phyloP scores from a whole-genome alignment of 2,329 filamentous ascomycete genomes.

The Cephalotrichum gorgonifer region DNA sequence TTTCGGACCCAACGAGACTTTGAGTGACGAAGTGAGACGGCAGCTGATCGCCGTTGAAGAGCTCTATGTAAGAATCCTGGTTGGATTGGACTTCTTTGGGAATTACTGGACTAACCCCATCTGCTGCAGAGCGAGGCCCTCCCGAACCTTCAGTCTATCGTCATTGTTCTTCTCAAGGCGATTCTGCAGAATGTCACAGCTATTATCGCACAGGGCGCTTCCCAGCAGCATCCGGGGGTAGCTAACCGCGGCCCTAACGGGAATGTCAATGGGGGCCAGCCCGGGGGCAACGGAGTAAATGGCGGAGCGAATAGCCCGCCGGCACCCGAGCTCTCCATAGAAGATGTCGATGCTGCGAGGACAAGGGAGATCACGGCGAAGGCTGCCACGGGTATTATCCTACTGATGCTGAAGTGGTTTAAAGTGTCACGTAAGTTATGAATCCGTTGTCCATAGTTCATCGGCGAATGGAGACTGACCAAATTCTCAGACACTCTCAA shows the following conservation, averaged over 20 bases:
- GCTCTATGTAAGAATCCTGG: slow-evolving; percentile 60
- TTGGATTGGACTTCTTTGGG: neutral
- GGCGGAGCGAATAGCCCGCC: slow-evolving; percentile 14
- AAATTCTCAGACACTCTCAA: slow-evolving; percentile 68
- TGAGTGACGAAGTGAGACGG: slow-evolving; percentile 47
- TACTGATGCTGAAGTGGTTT: slow-evolving; percentile 92
- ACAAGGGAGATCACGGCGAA: slow-evolving; percentile 83
- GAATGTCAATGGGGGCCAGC: slow-evolving; percentile 13
- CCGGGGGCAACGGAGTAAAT: neutral
- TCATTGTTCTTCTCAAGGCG: slow-evolving; percentile 85
- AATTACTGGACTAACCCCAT: neutral
- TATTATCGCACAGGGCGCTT: slow-evolving; percentile 52
- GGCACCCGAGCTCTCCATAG: slow-evolving; percentile 43
- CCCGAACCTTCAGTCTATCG: slow-evolving; percentile 80
- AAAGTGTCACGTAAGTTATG: slow-evolving; percentile 75
- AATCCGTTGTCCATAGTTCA: neutral
- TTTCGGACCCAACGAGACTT: slow-evolving; percentile 35
- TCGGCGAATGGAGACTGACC: neutral
- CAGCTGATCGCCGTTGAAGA: slow-evolving; percentile 65
- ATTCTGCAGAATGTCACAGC: slow-evolving; percentile 81
- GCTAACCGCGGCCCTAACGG: slow-evolving; percentile 17
- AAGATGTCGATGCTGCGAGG: slow-evolving; percentile 73
- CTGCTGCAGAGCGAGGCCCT: slow-evolving; percentile 56
- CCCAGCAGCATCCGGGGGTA: slow-evolving; percentile 30
- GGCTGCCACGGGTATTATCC: slow-evolving; percentile 77